Base-by-base conservation (phyloP, 768 basidiomycete genomes). In the Trametes elegans region DNA sequence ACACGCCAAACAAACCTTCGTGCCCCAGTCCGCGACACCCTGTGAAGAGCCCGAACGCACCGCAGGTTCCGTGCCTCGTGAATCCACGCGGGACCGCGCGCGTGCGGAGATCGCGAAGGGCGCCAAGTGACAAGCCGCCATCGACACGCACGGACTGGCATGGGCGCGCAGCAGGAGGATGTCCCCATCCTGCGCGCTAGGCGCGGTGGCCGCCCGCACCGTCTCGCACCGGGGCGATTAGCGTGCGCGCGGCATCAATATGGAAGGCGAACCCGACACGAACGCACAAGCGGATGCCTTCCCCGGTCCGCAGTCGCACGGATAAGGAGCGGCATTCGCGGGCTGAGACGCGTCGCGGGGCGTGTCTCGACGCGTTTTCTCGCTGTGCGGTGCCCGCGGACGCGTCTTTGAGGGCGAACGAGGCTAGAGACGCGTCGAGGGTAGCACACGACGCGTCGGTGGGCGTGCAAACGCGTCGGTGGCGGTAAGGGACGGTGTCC, bases 381-480 rank as follows among this genome's bases (percentile, higher is more conserved):
- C 18, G 18, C n/a, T 21, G 1, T 9, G 16, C n/a, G 34, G 26
- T 16, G 14, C 13, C 11, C n/a, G 18, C 18, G 24, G 8, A n/a
- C 27, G 31, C 18, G 27, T 41, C 9, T 9, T 3, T 14, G 26
- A n/a, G 29, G 16, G 24, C 7, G 23, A 9, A 18, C 3, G 13
- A 21, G 41, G 13, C 16, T 9, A 31, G 21, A 5, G 38, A 58
- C 60, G 57, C 57, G 60, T 61, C 50, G 35, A 35, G 14, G 2
- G 44, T 16, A 27, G 34, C 14, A 18, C 5, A 48, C 38, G 39
- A 58, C 53, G 53, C 54, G 57, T 55, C 55, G 55, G 19, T 19
- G 23, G 35, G 9, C 8, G 5, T 26, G 48, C n/a, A 16, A 29
- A 62, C 61, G 58, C 61, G 61, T 45, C 55, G 53, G 61, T 59